Conservation (phyloP, 176 grass and related monocot genomes). For the Aegilops sharonensis region DNA sequence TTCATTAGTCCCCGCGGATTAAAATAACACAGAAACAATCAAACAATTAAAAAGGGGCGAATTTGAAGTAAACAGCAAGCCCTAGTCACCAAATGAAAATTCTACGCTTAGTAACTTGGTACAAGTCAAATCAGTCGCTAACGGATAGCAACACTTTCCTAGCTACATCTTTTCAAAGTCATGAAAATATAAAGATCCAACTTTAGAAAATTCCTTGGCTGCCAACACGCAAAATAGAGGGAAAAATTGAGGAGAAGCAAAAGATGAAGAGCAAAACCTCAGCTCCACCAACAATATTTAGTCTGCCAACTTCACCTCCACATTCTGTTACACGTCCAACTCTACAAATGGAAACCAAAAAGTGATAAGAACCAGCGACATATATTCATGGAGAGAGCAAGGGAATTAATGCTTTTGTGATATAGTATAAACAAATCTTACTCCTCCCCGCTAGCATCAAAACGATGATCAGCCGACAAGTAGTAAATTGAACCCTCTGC, state of each 20-base stretch:
- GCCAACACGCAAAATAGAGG: constrained; percentile 6
- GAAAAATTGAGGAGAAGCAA: neutral
- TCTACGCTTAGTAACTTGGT: neutral
- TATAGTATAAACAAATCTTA: constrained; percentile 29
- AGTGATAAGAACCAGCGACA: neutral
- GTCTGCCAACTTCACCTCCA: constrained; percentile 85
- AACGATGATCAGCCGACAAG: constrained; percentile 84
- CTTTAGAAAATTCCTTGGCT: neutral
- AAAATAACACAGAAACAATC: neutral
- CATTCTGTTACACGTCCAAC: constrained; percentile 80
- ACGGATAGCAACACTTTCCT: neutral
- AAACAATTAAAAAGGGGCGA: neutral
- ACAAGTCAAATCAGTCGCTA: neutral
- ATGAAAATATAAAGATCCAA: neutral
- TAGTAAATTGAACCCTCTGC: constrained; percentile 67
- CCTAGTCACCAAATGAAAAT: constrained; percentile 7
- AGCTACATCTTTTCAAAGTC: neutral
- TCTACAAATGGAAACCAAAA: constrained; percentile 40
- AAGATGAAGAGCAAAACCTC: constrained; percentile 59
- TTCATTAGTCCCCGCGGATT: neutral
- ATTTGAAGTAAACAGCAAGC: constrained; percentile 7
- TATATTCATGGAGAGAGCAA: neutral
- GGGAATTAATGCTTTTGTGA: neutral
- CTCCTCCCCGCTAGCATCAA: constrained; percentile 84
- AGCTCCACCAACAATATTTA: constrained; percentile 74